phyloP scores from a whole-genome alignment of 805 yeast genomes.

The Teunomyces kruisii region DNA sequence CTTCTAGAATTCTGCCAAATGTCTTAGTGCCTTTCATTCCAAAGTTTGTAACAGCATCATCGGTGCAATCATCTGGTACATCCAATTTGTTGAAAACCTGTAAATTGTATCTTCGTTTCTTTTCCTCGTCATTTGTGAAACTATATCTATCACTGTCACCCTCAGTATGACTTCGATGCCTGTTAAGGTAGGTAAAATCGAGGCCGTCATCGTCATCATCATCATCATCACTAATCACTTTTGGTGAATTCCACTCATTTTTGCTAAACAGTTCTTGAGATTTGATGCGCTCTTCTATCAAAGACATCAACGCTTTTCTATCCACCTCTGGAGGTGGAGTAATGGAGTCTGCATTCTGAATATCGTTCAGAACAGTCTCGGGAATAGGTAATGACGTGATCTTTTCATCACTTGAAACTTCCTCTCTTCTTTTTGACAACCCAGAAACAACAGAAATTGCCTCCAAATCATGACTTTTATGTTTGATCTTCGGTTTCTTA shows the following conservation, averaged over 20 bases:
- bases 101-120: slow-evolving; percentile 28
- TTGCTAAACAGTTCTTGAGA: not conserved
- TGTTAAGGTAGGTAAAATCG: slow-evolving; percentile 10
- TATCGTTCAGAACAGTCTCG: not conserved
- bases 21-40: slow-evolving; percentile 28
- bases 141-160: slow-evolving; percentile 15
- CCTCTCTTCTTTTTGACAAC: not conserved
- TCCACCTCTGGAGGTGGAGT: slow-evolving; percentile 13
- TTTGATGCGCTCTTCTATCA: not conserved
- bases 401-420: too few species aligned
- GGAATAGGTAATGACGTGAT: not conserved
- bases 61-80: slow-evolving; percentile 6
- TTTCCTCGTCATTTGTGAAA: slow-evolving; percentile 24
- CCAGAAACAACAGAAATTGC: not conserved
- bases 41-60: slow-evolving; percentile 4
- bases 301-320: not conserved
- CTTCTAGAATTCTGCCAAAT: slow-evolving; percentile 22
- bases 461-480: slow-evolving; percentile 1
- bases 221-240: slow-evolving; percentile 7
- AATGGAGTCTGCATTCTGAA: not conserved
- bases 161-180: not conserved
- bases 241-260: slow-evolving; percentile 2
- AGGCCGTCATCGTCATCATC: slow-evolving; percentile 12
- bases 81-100: slow-evolving; percentile 29
- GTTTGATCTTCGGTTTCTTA: slow-evolving; percentile 6